Base-by-base conservation (phyloP, 129 eudicot species). In the Tagetes erecta region DNA sequence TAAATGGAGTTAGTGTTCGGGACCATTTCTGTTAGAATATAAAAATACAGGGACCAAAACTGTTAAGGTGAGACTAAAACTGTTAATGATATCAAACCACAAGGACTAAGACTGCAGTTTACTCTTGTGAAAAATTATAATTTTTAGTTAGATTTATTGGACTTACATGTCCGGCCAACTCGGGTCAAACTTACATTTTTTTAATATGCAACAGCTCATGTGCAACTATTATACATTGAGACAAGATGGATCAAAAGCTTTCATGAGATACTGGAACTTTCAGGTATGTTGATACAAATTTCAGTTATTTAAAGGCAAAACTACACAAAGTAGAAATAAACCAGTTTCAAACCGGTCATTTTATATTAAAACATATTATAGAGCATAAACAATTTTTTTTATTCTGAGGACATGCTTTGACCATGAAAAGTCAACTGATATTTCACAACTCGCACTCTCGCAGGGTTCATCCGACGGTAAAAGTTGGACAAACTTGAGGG, bases 191-290 rank as follows among this genome's bases (percentile, higher is more conserved):
- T 72, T 44, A 64, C 11, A 34, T 52, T 52, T 52, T 51, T 63
- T 31, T 74, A n/a, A 64, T 75, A 41, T 64, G 75, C 53, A 85
- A 83, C 91, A 94, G 99, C 90, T 94, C 36, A 94, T 94, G 91
- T 91, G 99, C 90, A 91, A 91, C 90, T 84, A 88, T 79, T 94
- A 94, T 83, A 91, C 99, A 38, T 77, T 94, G 70, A 90, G 99
- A 75, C 97, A 91, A 82, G 99, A 94, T 64, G 99, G 97, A 55
- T 94, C 99, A 1, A 86, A 85, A 69, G 92, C 94, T 27, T 94
- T 90, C 82, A 77, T 88, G 71, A 85, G 99, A 76, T 58, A 77
- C 60, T 94, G 99, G 99, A 86, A 81, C 77, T 84, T 88, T 62
- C 93, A 91, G 99, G 99, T 90, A 35, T 40, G 4, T 36, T 49